Base-by-base conservation (phyloP, 2,329 filamentous ascomycete genomes). In the Fusarium longipes region DNA sequence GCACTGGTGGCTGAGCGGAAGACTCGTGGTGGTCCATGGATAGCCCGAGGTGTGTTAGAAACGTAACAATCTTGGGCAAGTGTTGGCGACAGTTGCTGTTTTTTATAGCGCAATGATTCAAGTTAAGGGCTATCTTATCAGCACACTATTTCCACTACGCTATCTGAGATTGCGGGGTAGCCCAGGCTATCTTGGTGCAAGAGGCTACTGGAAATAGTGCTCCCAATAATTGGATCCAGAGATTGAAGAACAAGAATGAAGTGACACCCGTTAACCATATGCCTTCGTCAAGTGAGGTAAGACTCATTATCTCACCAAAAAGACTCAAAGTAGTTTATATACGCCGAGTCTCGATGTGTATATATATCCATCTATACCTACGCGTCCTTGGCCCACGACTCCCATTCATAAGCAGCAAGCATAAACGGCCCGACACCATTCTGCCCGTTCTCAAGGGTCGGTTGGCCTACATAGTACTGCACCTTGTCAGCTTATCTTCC, bases 381-480 rank as follows among this genome's bases (percentile, higher is more conserved):
- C 3, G 22, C 32, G 6, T 54, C 47, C 24, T 36, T 57, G 1
- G 67, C 67, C 67, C 67, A 70, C 3, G 66, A 47, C 36, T 70
- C 67, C 67, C 67, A 70, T 6, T 71, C 68, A 36, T 63, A 71
- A 2, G 65, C 44, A 9, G 68, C 68, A 2, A 71, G 57, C 68
- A 71, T 67, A 17, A 71, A 71, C 3, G 68, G 63, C 0, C 68
- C 68, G 0, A 65, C 63, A 0, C 68, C 68, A 2, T 70, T 69
- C 2, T 71, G 59, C 1, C 66, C 68, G 11, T 71, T 71, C 7
- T 55, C 24, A 0, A 63, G 38, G 7, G 45, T 59, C 1, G 51
- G 57, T 4, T 59, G 53, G 17, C 42, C 50, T 1, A 63, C 22
- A 5, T 71, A 71, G n/a, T 71, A 71, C 68, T 71, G 11, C 2